Percentiles rank a stretch among this genome's conserved stretches.
Conservation (phyloP, 495 filamentous ascomycete species). For the Penicillium canariense region DNA sequence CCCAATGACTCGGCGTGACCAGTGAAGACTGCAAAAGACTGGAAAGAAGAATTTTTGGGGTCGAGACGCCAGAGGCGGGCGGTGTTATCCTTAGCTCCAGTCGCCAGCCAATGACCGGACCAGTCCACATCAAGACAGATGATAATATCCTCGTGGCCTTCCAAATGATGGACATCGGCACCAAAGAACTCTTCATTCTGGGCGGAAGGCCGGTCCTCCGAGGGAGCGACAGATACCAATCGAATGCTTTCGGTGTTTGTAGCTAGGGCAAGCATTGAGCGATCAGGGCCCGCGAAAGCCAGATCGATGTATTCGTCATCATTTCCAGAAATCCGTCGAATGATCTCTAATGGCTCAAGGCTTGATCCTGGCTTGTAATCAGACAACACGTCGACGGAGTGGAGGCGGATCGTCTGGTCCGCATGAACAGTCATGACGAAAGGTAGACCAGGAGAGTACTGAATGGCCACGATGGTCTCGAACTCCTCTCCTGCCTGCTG, state of each 20-base stretch:
- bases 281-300: conserved; percentile 74
- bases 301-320: conserved; percentile 97
- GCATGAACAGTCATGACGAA: conserved; percentile 81
- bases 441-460: conserved; percentile 59
- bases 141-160: conserved; percentile 91
- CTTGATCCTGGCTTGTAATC: conserved; percentile 33
- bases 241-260: conserved; percentile 94
- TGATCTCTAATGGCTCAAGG: conserved; percentile 50
- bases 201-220: conserved; percentile 33
- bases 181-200: conserved; percentile 66
- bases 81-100: conserved; percentile 93
- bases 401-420: conserved; percentile 80
- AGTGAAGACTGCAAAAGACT: conserved; percentile 74
- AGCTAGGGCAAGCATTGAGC: conserved; percentile 80
- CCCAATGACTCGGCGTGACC: conserved; percentile 94
- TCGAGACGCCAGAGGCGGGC: conserved; percentile 91
- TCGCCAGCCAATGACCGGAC: conserved; percentile 95
- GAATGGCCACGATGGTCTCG: conserved; percentile 71
- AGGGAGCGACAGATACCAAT: conserved; percentile 64
- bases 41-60: conserved; percentile 67
- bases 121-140: conserved; percentile 93
- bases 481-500: conserved; percentile 64
- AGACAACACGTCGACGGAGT: conserved; percentile 53
- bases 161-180: conserved; percentile 78
- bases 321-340: conserved; percentile 84